Base-by-base conservation (phyloP, 139 green algal species). In the Chlorella ohadii region DNA sequence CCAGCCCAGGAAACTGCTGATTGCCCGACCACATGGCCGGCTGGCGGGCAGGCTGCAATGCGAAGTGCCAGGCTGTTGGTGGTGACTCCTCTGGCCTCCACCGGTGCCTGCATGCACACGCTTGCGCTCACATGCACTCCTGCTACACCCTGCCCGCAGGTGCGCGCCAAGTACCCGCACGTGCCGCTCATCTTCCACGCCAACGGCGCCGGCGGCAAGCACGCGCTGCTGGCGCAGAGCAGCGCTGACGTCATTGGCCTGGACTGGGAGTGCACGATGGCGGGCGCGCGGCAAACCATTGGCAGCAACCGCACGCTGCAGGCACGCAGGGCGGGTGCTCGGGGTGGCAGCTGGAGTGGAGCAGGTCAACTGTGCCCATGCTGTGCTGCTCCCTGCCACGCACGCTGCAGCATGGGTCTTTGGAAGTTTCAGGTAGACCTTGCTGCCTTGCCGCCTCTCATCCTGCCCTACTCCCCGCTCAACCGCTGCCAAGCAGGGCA, bases 121-220 rank as follows among this genome's bases (percentile, higher is more conserved):
- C 51, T 13, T 23, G 51, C 51, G 2, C 51, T 22, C 11, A 59
- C 51, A 19, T 59, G 51, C 51, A 23, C 15, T 13, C 12, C 51
- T 22, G 51, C 51, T 20, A 13, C 51, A 20, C 12, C 51, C 51
- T 22, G 51, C 12, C 51, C 51, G 51, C 51, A 59, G 51, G 51
- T 59, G 51, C 89, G 89, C 33, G 87, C 87, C 4, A 86, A 88
- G 84, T 92, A 97, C 85, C 97, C 97, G 11, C 85, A 93, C 61
- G 93, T 96, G 61, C 97, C 97, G 0, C 79, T 99, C 72, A 99
- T 99, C 74, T 96, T 99, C 87, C 96, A 99, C 88, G 96, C 93
- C 74, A 99, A 99, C 84, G 97, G 97, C 79, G 89, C 91, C 65
- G 92, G 90, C 25, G 97, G 97, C 41, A 98, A 99, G 94, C 91